Percentiles rank a stretch among this genome's conserved stretches.
Conservation (phyloP, 345 rosid genomes). For the Murraya paniculata region DNA sequence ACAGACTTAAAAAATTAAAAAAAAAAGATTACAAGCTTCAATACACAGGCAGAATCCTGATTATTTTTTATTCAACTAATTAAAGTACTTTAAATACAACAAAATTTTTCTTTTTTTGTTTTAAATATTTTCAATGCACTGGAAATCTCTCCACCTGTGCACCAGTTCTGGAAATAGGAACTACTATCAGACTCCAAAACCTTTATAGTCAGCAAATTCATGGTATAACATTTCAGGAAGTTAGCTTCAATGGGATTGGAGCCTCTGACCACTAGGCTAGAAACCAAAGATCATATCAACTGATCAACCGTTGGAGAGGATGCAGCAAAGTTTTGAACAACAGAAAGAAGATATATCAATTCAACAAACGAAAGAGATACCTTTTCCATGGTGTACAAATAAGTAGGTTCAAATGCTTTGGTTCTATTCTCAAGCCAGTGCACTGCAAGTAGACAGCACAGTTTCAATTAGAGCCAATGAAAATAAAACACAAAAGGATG, state of each 20-base stretch:
- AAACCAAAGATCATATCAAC: background rate
- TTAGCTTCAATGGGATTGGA: background rate
- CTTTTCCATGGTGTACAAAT: conserved; percentile 92
- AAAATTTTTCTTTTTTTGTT: background rate
- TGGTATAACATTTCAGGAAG: background rate
- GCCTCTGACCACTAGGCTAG: background rate
- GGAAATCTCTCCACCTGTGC: background rate
- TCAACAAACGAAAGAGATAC: conserved; percentile 30
- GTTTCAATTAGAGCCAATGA: conserved; percentile 4
- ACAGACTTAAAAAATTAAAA: background rate
- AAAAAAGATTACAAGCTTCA: background rate
- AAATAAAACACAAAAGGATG: background rate
- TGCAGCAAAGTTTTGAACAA: background rate
- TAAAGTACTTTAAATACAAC: background rate
- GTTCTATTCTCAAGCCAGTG: conserved; percentile 77
- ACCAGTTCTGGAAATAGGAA: background rate
- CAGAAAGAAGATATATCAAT: background rate
- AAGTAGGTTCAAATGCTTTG: conserved; percentile 86
- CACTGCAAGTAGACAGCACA: conserved; percentile 47
- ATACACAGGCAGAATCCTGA: background rate
- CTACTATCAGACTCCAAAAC: background rate
- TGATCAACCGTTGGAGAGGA: background rate
- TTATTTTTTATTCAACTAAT: background rate
- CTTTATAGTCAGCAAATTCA: background rate
- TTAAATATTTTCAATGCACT: background rate